These are phyloP conservation scores for Coleophoma eucalyptorum DNA, from an alignment of 2,329 filamentous ascomycete species.

Conservation along the genomic window DNA sequence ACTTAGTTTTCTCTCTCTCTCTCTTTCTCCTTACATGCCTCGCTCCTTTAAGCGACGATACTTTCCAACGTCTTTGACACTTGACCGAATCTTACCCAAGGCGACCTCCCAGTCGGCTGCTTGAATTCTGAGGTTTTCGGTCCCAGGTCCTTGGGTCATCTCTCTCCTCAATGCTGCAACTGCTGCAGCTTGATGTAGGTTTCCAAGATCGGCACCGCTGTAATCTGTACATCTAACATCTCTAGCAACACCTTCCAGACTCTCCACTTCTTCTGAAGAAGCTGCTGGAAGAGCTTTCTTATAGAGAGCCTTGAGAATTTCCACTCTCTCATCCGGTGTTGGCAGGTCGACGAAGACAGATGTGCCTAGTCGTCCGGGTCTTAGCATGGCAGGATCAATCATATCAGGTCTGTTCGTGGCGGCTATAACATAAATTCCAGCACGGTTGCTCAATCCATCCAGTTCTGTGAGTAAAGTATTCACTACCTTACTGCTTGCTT, in stretches of 20 bases:
- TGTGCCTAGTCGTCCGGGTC: slow-evolving; percentile 83
- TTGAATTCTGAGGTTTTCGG: slow-evolving; percentile 20
- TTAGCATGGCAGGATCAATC: slow-evolving; percentile 92
- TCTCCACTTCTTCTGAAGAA: slow-evolving; percentile 45
- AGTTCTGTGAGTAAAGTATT: slow-evolving; percentile 94
- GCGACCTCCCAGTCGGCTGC: slow-evolving; percentile 28
- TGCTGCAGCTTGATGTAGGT: slow-evolving; percentile 36
- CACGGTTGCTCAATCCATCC: slow-evolving; percentile 75
- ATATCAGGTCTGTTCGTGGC: slow-evolving; percentile 95
- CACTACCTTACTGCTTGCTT: slow-evolving; percentile 84
- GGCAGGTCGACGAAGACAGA: slow-evolving; percentile 89
- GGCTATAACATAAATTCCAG: slow-evolving; percentile 89
- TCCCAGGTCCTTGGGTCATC: slow-evolving; percentile 10
- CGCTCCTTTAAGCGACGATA: slow-evolving; percentile 29
- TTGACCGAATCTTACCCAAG: slow-evolving; percentile 25
- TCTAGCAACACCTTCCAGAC: slow-evolving; percentile 61
- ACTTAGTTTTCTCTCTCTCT: background rate
- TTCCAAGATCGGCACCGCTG: slow-evolving; percentile 63
- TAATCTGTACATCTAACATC: slow-evolving; percentile 70
- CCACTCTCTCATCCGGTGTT: slow-evolving; percentile 71
- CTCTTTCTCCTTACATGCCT: slow-evolving; percentile 21
- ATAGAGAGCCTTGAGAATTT: slow-evolving; percentile 73
- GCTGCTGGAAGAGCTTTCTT: slow-evolving; percentile 47
- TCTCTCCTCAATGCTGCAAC: slow-evolving; percentile 28
- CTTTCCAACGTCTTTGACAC: slow-evolving; percentile 30